Evolutionary conservation across 768 basidiomycete genomes (phyloP).

Genomic region (Suillus luteus): DNA sequence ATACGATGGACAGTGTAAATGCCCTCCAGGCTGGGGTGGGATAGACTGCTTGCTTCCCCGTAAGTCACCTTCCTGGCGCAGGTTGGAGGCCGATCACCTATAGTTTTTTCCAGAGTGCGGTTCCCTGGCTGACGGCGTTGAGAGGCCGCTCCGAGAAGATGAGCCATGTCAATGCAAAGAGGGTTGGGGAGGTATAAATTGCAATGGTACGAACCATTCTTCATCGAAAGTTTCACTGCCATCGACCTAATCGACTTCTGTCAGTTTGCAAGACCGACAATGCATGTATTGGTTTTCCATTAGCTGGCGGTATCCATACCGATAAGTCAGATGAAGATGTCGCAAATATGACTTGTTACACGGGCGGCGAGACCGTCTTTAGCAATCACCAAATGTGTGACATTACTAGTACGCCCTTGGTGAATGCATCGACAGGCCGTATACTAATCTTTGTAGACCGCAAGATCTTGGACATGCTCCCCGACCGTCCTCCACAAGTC

Average conservation of each 20-base stretch:
- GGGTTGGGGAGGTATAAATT: slow-evolving; percentile 96
- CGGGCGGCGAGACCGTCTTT: slow-evolving; percentile 89
- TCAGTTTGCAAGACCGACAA: slow-evolving; percentile 68
- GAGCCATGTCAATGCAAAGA: slow-evolving; percentile 87
- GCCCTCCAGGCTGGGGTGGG: slow-evolving; percentile 97
- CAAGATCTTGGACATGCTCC: slow-evolving; percentile 92
- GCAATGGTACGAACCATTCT: slow-evolving; percentile 71
- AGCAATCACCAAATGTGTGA: slow-evolving; percentile 98
- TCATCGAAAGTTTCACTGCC: not conserved
- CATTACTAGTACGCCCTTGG: slow-evolving; percentile 79
- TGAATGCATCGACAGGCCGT: not conserved
- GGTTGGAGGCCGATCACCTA: slow-evolving; percentile 13
- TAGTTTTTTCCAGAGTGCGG: slow-evolving; percentile 71
- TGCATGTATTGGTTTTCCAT: slow-evolving; percentile 79
- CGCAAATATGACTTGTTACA: slow-evolving; percentile 90
- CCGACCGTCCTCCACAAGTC: slow-evolving; percentile 89
- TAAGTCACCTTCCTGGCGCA: slow-evolving; percentile 42
- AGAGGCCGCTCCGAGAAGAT: slow-evolving; percentile 77
- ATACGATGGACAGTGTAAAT: slow-evolving; percentile 95
- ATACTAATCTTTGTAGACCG: slow-evolving; percentile 55
- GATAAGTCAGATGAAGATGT: slow-evolving; percentile 42
- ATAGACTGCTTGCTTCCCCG: slow-evolving; percentile 93
- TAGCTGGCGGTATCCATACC: slow-evolving; percentile 45
- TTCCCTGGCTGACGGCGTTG: slow-evolving; percentile 87
- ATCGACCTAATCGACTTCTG: not conserved